These are phyloP conservation scores for Claviceps monticola DNA, from an alignment of 2,329 filamentous ascomycete species.

Conservation along the genomic window DNA sequence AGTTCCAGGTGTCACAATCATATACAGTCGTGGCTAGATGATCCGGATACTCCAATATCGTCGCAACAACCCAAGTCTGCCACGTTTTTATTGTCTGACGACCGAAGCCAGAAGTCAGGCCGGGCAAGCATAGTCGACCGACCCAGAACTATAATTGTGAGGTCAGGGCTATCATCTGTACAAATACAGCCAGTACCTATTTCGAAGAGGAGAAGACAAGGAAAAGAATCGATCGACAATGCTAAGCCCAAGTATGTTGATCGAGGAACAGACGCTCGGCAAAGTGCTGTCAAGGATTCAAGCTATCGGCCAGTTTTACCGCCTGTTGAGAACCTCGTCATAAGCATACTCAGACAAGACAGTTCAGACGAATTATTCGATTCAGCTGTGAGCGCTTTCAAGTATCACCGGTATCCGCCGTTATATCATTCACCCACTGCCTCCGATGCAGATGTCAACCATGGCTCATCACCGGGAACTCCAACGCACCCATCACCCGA, in stretches of 20 bases:
- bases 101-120: slow-evolving; percentile 10
- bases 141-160: slow-evolving; percentile 16
- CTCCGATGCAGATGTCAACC: slow-evolving; percentile 10
- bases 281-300: slow-evolving; percentile 9
- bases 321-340: slow-evolving; percentile 40
- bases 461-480: slow-evolving; percentile 13
- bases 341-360: slow-evolving; percentile 34
- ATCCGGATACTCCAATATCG: slow-evolving; percentile 7
- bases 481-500: slow-evolving; percentile 8
- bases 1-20: slow-evolving; percentile 20
- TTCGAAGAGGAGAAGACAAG: slow-evolving; percentile 17
- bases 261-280: slow-evolving; percentile 24
- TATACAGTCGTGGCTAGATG: slow-evolving; percentile 10
- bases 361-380: slow-evolving; percentile 28
- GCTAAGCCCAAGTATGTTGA: slow-evolving; percentile 22
- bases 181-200: slow-evolving; percentile 17
- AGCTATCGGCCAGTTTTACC: slow-evolving; percentile 33
- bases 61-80: slow-evolving; percentile 15
- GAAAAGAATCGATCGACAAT: slow-evolving; percentile 7
- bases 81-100: slow-evolving; percentile 12
- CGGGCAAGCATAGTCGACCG: slow-evolving; percentile 15
- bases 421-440: slow-evolving; percentile 11
- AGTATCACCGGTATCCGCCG: slow-evolving; percentile 14
- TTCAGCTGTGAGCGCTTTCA: slow-evolving; percentile 32
- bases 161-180: slow-evolving; percentile 14